These are phyloP conservation scores for Myxozyma monticola DNA, from an alignment of 805 yeast species.

Conservation along the genomic window DNA sequence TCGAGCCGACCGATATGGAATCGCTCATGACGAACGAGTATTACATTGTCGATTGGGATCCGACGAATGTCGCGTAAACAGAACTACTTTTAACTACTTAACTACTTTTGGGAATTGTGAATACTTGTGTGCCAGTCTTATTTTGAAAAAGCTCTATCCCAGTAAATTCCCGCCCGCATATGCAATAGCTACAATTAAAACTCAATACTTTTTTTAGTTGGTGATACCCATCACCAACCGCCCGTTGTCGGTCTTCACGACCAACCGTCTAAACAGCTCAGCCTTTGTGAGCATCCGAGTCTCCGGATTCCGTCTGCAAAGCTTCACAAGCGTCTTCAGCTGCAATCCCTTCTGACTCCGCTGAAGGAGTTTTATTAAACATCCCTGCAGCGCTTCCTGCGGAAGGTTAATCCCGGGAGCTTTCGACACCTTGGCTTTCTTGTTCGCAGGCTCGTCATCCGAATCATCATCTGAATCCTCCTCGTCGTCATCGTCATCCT, in stretches of 20 bases:
- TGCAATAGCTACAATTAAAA: not conserved
- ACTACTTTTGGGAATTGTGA: too few relatives aligned
- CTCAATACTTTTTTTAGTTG: too few relatives aligned
- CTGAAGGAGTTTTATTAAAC: not conserved
- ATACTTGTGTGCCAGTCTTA: too few relatives aligned
- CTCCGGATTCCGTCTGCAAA: conserved; percentile 6
- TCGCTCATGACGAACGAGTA: conserved; percentile 36
- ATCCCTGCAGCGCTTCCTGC: conserved; percentile 3
- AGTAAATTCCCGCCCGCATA: too few relatives aligned
- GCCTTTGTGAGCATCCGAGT: conserved; percentile 14
- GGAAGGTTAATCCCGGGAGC: not conserved
- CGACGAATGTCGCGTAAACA: conserved; percentile 34
- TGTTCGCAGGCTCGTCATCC: conserved; percentile 7
- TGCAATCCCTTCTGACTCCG: conserved; percentile 7
- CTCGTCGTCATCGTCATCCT: not conserved
- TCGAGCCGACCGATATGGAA: conserved; percentile 37
- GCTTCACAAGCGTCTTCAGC: conserved; percentile 15
- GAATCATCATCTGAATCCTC: conserved; percentile 1
- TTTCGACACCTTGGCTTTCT: not conserved
- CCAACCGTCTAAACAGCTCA: conserved; percentile 13
- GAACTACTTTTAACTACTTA: not conserved
- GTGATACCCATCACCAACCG: conserved; percentile 11
- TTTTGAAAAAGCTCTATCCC: too few relatives aligned
- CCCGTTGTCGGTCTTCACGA: conserved; percentile 10
- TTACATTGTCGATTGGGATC: conserved; percentile 42